Evolutionary conservation across 2,329 filamentous ascomycete species (phyloP), one percentile per base, ranked within the genome.

Genomic region (Claviceps maximensis): DNA sequence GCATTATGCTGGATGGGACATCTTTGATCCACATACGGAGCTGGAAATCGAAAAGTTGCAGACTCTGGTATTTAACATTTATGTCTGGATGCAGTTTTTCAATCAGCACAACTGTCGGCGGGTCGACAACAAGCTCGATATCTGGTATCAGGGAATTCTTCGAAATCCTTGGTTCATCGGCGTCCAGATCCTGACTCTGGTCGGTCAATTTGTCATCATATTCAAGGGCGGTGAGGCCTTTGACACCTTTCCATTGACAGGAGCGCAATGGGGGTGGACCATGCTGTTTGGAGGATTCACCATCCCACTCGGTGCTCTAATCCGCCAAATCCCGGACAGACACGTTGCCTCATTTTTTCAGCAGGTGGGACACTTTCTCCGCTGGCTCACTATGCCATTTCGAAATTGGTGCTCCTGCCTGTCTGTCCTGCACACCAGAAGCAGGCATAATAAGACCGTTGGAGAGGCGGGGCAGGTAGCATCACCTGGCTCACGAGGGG

Each of bases 41-140:
- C 55, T 57, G 13, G 65, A 68, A 40, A 60, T 62, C 6, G 63
- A 69, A 45, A 65, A 67, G 23, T 66, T 74, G 21, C 69, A 80
- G 53, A 88, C 86, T 1, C 73, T 91, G 12, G 83, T 91, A 5
- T 90, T 91, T 74, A 93, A 91, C 68, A 86, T 84, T 0, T 91
- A 90, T 59, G 85, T 90, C 46, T 90, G 86, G 85, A 89, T 91
- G 84, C 87, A 91, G 59, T 87, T 93, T 57, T 91, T 91, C 75
- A 91, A 93, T 61, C 80, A 88, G 60, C 79, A 87, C 69, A 90
- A 65, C 72, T 89, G 87, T 67, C 83, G 87, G 40, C 80, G 87
- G 13, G 79, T 91, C 9, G 87, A 91, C 65, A 91, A 93, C 67
- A 82, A 82, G 55, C 82, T 90, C 67, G 90, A 93, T 63, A 84